These are phyloP conservation scores for Fusarium anguioides DNA, from an alignment of 2,329 filamentous ascomycete genomes.

Conservation along the genomic window DNA sequence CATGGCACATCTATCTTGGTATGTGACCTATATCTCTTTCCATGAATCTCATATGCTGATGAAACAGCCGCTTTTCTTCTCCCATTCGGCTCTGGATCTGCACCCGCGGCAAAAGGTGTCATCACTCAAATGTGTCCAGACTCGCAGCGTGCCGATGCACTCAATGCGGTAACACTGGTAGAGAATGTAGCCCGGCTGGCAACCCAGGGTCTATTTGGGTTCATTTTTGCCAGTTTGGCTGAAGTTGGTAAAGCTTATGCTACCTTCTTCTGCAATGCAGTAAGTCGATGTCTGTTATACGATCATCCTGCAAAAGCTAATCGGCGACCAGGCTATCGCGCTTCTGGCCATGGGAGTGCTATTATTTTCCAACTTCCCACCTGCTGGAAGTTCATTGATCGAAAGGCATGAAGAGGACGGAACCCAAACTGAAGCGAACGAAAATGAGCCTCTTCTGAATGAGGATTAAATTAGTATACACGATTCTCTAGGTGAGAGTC, in stretches of 20 bases:
- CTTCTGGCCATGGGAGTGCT: constrained; percentile 56
- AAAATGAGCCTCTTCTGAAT: constrained; percentile 12
- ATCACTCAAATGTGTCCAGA: constrained; percentile 76
- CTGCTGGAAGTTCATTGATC: constrained; percentile 51
- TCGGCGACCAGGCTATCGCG: constrained; percentile 58
- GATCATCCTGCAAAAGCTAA: too few species aligned
- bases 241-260: constrained; percentile 67
- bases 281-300: constrained; percentile 46
- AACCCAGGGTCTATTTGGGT: constrained; percentile 74
- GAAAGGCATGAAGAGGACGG: constrained; percentile 38
- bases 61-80: constrained; percentile 68
- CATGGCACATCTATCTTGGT: constrained; percentile 76
- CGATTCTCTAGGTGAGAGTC: too few species aligned
- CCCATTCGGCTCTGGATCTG: constrained; percentile 76
- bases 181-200: constrained; percentile 74
- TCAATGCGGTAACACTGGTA: constrained; percentile 75
- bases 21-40: constrained; percentile 20
- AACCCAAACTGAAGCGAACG: rapidly evolving
- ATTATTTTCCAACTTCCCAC: constrained; percentile 57
- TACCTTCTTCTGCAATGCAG: constrained; percentile 76
- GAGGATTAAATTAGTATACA: too few species aligned
- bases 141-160: constrained; percentile 70
- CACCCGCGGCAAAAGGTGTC: constrained; percentile 76
- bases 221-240: constrained; percentile 73
- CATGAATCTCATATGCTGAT: rapidly evolving